Base-by-base conservation (phyloP, 805 yeast genomes). In the Candida loeiensis region DNA sequence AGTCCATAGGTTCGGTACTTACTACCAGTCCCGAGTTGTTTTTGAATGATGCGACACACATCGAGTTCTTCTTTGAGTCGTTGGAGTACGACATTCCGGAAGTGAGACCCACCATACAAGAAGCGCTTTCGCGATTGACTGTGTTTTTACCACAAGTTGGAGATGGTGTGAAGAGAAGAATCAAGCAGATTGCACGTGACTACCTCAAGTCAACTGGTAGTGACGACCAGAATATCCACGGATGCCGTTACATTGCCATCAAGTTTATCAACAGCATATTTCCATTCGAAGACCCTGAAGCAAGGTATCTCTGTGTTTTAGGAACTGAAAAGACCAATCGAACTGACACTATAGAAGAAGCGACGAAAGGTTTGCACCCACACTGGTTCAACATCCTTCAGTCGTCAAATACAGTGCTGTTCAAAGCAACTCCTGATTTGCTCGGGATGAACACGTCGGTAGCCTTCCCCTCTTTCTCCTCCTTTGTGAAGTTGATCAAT, bases 311-410 rank as follows among this genome's bases (percentile, higher is more conserved):
- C 27, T 81, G 88, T 53, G 58, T 89, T 14, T 56, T 82, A 34
- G 96, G 89, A 11, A 59, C 85, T 4, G 63, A 76, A 15, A 53
- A 71, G 9, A 58, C 56, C 2, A 85, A 85, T 48, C 71, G 82
- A 41, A 70, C 85, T 2, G 95, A 87, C 49, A 79, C 86, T 0
- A 66, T 82, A 2, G 95, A 88, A 51, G 96, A 88, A 56, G 83
- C 96, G 0, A 59, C 57, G 4, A 79, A 77, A 46, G 97, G 97
- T 0, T 63, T 91, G 20, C 80, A 88, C 57, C 96, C 96, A 0
- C 77, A 84, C 56, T 83, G 90, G 87, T 85, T 80, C 55, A 74
- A 73, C 34, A 61, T 82, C 3, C 59, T 69, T 24, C 62, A 59
- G 29, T 66, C 82, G 0, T 61, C 77, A 2, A 70, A 68, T 33